A percentile compares a stretch with the other conserved stretches of the same genome.
Conservation (phyloP, 768 basidiomycete species). For the Pluteus cervinus region DNA sequence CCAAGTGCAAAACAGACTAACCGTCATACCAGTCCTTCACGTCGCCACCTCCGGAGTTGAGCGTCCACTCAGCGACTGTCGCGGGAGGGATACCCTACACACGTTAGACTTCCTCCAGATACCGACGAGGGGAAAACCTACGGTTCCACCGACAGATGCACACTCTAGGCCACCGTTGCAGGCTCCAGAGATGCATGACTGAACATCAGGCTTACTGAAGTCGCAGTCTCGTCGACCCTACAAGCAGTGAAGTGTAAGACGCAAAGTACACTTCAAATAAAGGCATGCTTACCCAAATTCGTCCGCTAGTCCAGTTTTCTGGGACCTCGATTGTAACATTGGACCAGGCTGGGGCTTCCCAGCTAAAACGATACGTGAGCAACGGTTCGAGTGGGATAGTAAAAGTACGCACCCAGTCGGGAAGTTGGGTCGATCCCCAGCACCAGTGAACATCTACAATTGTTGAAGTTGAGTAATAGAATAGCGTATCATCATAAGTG, state of each 20-base stretch:
- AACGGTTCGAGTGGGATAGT: conserved; percentile 3
- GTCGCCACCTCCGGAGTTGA: conserved; percentile 34
- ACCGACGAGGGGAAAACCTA: too few relatives aligned
- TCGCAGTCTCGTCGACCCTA: conserved; percentile 66
- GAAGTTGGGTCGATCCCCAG: conserved; percentile 43
- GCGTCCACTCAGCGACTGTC: conserved; percentile 61
- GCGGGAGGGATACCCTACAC: conserved; percentile 61
- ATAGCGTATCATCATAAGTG: too few relatives aligned
- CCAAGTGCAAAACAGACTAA: too few relatives aligned
- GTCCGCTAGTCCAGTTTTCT: conserved; percentile 57
- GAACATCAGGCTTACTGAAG: conserved; percentile 51
- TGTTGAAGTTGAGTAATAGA: too few relatives aligned
- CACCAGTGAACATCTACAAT: conserved; percentile 52
- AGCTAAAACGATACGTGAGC: conserved; percentile 24
- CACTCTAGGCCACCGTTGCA: conserved; percentile 67
- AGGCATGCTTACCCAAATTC: conserved; percentile 54
- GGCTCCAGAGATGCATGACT: conserved; percentile 57
- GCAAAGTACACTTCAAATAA: too few relatives aligned
- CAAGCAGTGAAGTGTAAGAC: not conserved
- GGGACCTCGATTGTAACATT: conserved; percentile 47
- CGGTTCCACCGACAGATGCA: conserved; percentile 51
- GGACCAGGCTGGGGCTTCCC: conserved; percentile 32
- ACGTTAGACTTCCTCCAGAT: too few relatives aligned
- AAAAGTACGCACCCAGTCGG: conserved; percentile 36
- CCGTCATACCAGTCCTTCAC: conserved; percentile 61